A percentile compares a stretch with the other conserved stretches of the same genome.
Conservation (phyloP, 192 early-diverging fungal species). For the Chytriomyces sp. region DNA sequence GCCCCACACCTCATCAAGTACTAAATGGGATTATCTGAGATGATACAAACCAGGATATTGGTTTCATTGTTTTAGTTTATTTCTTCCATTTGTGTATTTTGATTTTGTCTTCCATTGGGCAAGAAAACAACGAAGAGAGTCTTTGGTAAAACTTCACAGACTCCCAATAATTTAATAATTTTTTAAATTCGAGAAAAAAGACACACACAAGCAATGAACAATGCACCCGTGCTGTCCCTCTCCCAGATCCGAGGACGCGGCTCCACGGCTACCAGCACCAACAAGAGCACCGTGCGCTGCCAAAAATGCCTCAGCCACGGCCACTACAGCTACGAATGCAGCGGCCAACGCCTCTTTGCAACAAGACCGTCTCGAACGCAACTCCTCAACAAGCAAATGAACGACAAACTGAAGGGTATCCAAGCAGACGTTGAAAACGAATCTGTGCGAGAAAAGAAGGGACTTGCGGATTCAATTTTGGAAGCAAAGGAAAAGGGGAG, state of each 20-base stretch:
- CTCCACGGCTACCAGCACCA: not conserved
- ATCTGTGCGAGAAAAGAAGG: not conserved
- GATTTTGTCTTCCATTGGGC: too few species aligned
- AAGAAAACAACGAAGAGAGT: too few species aligned
- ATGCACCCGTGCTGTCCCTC: conserved; percentile 8
- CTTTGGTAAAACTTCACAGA: too few species aligned
- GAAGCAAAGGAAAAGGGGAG: conserved; percentile 14
- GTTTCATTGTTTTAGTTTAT: too few species aligned
- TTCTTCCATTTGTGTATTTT: too few species aligned
- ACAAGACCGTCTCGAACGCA: conserved; percentile 13
- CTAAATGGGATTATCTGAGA: conserved; percentile 58
- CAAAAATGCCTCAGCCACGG: conserved; percentile 26
- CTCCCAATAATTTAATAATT: too few species aligned
- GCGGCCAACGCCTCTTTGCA: conserved; percentile 8
- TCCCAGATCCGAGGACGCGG: conserved; percentile 17
- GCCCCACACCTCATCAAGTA: conserved; percentile 95
- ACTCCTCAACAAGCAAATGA: not conserved
- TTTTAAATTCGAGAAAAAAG: too few species aligned
- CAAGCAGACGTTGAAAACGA: not conserved
- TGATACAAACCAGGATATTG: too few species aligned
- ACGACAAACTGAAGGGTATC: not conserved
- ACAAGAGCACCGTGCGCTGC: conserved; percentile 13
- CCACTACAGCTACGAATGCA: conserved; percentile 30
- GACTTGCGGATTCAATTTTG: conserved; percentile 23
- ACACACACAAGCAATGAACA: too few species aligned